Evolutionary conservation across 306 rosid genomes (phyloP), one percentile per base, ranked within the genome.

Genomic region (Castanea crenata): DNA sequence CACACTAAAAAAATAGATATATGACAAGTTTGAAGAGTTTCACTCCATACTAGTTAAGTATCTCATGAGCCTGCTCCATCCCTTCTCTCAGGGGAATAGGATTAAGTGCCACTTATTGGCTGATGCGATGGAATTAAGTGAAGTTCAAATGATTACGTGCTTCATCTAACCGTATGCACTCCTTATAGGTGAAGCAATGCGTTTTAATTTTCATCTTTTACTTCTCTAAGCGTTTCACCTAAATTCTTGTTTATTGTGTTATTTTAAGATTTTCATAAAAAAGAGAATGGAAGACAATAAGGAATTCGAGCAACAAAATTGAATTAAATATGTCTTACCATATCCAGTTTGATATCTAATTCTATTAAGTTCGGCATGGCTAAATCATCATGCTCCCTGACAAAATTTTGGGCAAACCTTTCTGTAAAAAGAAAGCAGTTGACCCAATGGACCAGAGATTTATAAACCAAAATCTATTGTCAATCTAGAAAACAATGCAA

Each of bases 331-430:
- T 56, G 23, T n/a, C n/a, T 8, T 7, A 7, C 21, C 25, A 56
- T 56, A 21, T 19, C 46, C 27, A 56, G 4, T 1, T 56, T 56
- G 21, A 56, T 56, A n/a, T 56, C 62, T 21, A 56, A n/a, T 20
- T n/a, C 10, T n/a, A 56, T 56, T 56, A 56, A 56, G 62, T 56
- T n/a, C 23, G 19, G 51, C 73, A 75, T 27, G 61, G 71, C 49
- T 34, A 69, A 55, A 77, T 29, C 54, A 85, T 80, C 65, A 78
- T 73, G 79, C 80, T 78, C 72, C 73, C 54, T 65, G 63, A 72
- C 87, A 85, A 85, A 86, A 83, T 57, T 69, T 76, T 75, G 83
- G 82, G 82, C 62, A 51, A 71, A 57, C 16, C 46, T 76, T 74
- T 51, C 80, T 63, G 27, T 58, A 61, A 35, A 58, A 16, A 10